phyloP scores from a whole-genome alignment of 805 yeast species.

The Scheffersomyces amazonensis region DNA sequence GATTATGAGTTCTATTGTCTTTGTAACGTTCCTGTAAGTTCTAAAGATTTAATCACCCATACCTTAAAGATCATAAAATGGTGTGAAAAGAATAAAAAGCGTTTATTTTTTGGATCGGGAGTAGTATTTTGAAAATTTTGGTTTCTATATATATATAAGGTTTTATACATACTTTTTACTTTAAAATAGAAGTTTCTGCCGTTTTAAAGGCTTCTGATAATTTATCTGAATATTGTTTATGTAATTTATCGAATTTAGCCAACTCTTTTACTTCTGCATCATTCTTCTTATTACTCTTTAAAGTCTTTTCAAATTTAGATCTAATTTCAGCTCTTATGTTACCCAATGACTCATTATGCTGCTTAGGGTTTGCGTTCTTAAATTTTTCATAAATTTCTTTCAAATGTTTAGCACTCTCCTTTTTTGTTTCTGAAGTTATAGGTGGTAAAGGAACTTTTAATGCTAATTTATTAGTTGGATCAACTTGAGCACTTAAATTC shows the following conservation, averaged over 20 bases:
- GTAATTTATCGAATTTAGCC: slow-evolving; percentile 64
- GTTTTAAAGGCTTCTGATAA: slow-evolving; percentile 54
- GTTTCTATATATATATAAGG: slow-evolving; percentile 1
- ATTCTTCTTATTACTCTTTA: slow-evolving; percentile 47
- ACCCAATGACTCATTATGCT: slow-evolving; percentile 47
- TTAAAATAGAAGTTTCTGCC: slow-evolving; percentile 49
- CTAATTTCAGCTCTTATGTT: slow-evolving; percentile 50
- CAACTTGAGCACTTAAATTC: slow-evolving; percentile 78
- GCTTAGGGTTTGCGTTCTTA: slow-evolving; percentile 45
- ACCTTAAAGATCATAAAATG: slow-evolving; percentile 67
- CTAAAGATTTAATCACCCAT: slow-evolving; percentile 56
- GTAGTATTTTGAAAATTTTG: slow-evolving; percentile 44
- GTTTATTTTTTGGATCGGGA: slow-evolving; percentile 74
- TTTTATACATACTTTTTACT: slow-evolving; percentile 13
- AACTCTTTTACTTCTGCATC: slow-evolving; percentile 55
- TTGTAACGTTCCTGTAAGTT: slow-evolving; percentile 45
- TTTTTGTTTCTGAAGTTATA: slow-evolving; percentile 64
- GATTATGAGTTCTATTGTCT: slow-evolving; percentile 37
- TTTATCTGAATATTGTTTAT: slow-evolving; percentile 60
- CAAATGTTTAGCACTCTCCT: slow-evolving; percentile 53
- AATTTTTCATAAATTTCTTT: slow-evolving; percentile 66
- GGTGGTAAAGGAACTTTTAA: slow-evolving; percentile 75
- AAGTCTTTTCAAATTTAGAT: slow-evolving; percentile 55
- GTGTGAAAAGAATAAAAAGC: slow-evolving; percentile 69
- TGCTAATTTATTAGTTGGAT: slow-evolving; percentile 68